These are phyloP conservation scores for Ophiostoma quercus DNA, from an alignment of 2,329 filamentous ascomycete genomes.

Conservation along the genomic window DNA sequence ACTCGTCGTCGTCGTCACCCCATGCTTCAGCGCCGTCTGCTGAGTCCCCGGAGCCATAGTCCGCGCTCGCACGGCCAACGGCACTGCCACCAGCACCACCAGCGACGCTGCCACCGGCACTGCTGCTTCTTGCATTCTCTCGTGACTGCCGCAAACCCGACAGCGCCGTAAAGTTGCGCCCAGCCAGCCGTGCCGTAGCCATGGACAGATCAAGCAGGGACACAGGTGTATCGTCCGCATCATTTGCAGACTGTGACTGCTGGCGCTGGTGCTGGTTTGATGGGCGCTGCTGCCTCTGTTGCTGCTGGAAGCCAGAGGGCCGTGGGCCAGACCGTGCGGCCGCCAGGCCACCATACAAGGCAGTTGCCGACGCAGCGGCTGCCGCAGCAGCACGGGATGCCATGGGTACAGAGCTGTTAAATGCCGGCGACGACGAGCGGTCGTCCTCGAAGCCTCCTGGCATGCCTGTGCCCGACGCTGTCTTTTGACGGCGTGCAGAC, in stretches of 20 bases:
- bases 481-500: not conserved
- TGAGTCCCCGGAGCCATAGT: conserved; percentile 23
- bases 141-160: conserved; percentile 46
- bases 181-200: conserved; percentile 55
- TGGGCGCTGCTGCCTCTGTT: conserved; percentile 14
- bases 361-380: conserved; percentile 31
- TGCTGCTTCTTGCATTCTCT: conserved; percentile 28
- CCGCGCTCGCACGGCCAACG: not conserved
- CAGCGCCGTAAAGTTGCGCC: conserved; percentile 53
- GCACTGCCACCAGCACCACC: not conserved
- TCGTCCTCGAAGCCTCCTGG: conserved; percentile 48
- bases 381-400: conserved; percentile 23
- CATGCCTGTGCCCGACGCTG: conserved; percentile 32
- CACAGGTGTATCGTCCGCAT: conserved; percentile 53
- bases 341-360: conserved; percentile 26
- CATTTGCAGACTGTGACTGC: not conserved
- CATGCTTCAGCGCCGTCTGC: conserved; percentile 17
- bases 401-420: conserved; percentile 18
- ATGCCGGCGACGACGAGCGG: not conserved
- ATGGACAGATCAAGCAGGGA: conserved; percentile 60
- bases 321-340: conserved; percentile 29
- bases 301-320: conserved; percentile 2
- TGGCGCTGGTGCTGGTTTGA: conserved; percentile 27
- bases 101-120: conserved; percentile 35
- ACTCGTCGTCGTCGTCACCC: conserved; percentile 22